A percentile compares a stretch with the other conserved stretches of the same genome.
These are phyloP conservation scores for Xylaria sp. DNA, from an alignment of 2,329 filamentous ascomycete genomes.

Conservation along the genomic window DNA sequence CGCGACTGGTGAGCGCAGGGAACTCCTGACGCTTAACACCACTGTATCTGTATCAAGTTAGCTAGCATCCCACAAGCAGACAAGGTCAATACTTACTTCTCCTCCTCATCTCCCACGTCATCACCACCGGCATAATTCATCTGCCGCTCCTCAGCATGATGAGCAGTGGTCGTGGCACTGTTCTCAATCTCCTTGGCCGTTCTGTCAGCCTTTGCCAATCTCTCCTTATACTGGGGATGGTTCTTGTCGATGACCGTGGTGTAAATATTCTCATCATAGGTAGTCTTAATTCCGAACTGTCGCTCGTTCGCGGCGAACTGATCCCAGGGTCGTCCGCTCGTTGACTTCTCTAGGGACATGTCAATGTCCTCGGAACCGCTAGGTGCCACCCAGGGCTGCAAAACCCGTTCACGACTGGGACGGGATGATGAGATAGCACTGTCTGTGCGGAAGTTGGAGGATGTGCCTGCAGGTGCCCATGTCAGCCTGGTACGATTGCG, in stretches of 20 bases:
- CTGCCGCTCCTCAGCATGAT: constrained; percentile 85
- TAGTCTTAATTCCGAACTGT: constrained; percentile 79
- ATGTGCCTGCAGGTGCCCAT: constrained; percentile 47
- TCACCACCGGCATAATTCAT: constrained; percentile 59
- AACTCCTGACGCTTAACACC: constrained; percentile 77
- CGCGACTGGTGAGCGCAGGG: constrained; percentile 48
- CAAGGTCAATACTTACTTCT: constrained; percentile 57
- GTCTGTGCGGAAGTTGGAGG: constrained; percentile 75
- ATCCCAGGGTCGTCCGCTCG: constrained; percentile 62
- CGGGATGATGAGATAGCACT: constrained; percentile 76
- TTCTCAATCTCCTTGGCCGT: constrained; percentile 87
- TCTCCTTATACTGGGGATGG: constrained; percentile 75
- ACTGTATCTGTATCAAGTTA: constrained; percentile 61
- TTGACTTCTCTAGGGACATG: constrained; percentile 63
- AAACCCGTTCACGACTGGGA: constrained; percentile 62
- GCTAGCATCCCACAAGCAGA: neutral
- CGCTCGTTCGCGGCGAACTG: constrained; percentile 89
- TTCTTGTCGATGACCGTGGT: constrained; percentile 84
- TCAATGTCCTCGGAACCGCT: constrained; percentile 58
- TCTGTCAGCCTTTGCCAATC: constrained; percentile 70
- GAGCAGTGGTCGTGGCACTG: constrained; percentile 65
- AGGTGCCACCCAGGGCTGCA: constrained; percentile 74
- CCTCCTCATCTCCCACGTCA: constrained; percentile 75
- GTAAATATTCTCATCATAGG: constrained; percentile 92
- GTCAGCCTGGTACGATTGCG: constrained; percentile 12